Evolutionary conservation across 2,329 filamentous ascomycete genomes (phyloP).

Genomic region (Cytospora paraplurivora): DNA sequence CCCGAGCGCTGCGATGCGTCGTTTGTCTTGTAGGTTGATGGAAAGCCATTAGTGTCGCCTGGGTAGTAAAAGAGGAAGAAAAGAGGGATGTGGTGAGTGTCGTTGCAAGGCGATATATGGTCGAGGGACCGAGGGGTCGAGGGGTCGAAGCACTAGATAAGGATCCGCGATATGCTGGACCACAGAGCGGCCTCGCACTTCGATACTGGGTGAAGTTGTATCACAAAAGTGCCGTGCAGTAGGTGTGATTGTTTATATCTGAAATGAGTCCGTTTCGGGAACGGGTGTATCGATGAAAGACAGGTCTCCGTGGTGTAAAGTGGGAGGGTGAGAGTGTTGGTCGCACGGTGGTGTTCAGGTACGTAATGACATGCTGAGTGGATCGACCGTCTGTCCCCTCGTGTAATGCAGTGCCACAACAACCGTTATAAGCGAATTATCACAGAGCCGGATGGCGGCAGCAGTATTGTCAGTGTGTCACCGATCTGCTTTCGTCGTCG

Average conservation of each 20-base stretch:
- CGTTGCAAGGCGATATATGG: constrained; percentile 2
- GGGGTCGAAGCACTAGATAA: constrained; percentile 13
- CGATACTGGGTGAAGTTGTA: constrained; percentile 1
- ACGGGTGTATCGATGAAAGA: constrained; percentile 9
- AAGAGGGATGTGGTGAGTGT: not conserved
- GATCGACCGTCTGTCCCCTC: constrained; percentile 4
- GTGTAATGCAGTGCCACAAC: constrained; percentile 10
- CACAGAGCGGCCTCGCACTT: constrained; percentile 13
- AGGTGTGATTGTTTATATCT: constrained; percentile 1
- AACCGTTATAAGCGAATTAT: constrained; percentile 12
- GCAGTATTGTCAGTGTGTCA: constrained; percentile 12
- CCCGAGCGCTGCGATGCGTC: constrained; percentile 50
- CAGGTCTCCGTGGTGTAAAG: constrained; percentile 20
- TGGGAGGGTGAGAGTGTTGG: constrained; percentile 2
- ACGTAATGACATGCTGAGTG: constrained; percentile 25
- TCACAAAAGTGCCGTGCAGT: constrained; percentile 8
- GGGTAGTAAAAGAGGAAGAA: not conserved
- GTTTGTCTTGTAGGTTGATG: constrained; percentile 60
- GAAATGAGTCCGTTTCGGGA: constrained; percentile 9
- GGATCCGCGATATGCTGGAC: constrained; percentile 11
- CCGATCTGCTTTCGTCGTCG: constrained; percentile 10
- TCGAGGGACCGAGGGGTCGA: constrained; percentile 11
- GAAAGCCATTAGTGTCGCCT: constrained; percentile 54
- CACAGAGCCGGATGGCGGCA: constrained; percentile 1
- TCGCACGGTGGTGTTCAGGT: constrained; percentile 18